phyloP scores from a whole-genome alignment of 495 filamentous ascomycete genomes.

The Cercophora samala region DNA sequence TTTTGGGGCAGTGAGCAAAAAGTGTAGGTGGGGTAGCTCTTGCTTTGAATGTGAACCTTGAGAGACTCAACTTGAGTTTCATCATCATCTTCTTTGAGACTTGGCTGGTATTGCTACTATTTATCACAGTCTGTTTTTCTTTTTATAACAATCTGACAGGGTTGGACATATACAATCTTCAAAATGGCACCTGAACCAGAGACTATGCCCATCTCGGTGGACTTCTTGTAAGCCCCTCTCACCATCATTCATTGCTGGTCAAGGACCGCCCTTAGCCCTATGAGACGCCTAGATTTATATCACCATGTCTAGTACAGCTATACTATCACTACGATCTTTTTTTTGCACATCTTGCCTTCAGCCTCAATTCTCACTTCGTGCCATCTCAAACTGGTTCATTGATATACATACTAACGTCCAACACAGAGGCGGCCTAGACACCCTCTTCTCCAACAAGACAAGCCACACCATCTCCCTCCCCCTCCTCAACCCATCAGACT shows the following conservation, averaged over 20 bases:
- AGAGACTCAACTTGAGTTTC: neutral
- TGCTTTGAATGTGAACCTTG: neutral
- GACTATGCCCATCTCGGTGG: neutral
- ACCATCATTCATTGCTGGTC: neutral
- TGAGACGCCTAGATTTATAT: neutral
- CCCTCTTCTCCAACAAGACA: slow-evolving; percentile 81
- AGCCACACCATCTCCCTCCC: slow-evolving; percentile 69
- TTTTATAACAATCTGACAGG: neutral
- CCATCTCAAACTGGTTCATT: too few relatives aligned
- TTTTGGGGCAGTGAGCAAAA: neutral
- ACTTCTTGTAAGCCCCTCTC: slow-evolving; percentile 7
- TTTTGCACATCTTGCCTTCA: too few relatives aligned
- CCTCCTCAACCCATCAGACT: slow-evolving; percentile 53
- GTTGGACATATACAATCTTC: neutral
- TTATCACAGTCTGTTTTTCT: neutral
- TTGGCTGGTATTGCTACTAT: too few relatives aligned
- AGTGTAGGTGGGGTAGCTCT: neutral
- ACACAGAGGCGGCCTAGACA: slow-evolving; percentile 84
- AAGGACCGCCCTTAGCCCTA: neutral
- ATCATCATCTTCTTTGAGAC: too few relatives aligned
- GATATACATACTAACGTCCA: neutral
- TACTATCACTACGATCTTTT: too few relatives aligned
- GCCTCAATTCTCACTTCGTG: too few relatives aligned
- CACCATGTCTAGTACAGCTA: too few relatives aligned
- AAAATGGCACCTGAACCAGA: neutral